Base-by-base conservation (phyloP, 768 basidiomycete species). In the Xerocomellus chrysenteron region DNA sequence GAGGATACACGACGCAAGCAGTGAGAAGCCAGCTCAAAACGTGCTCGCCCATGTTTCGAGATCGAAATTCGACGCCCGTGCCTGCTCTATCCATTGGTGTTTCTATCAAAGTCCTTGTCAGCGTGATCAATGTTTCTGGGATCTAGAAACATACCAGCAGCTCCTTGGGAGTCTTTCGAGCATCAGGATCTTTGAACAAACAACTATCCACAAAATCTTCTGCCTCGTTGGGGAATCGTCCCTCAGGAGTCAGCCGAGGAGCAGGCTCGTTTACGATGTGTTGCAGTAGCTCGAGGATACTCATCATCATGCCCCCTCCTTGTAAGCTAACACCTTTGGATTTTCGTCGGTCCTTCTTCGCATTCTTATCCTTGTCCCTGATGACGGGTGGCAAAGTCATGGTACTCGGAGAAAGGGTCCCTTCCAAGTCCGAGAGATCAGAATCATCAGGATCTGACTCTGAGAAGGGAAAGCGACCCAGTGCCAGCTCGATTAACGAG, bases 181-280 rank as follows among this genome's bases (percentile, higher is more conserved):
- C 76, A 55, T 87, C 86, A 6, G 93, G 94, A 68, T 98, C 92
- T 76, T 99, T 99, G 70, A 87, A 64, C 74, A 98, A 72, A 75
- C 94, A 98, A 46, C 84, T 86, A 69, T 97, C 90, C 44, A 98
- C 85, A 61, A 99, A 98, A 48, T 78, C 78, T 64, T 92, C 90
- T 24, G 91, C 89, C 68, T 87, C 83, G 51, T 73, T 71, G 4
- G 90, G 88, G 79, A 82, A 89, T 61, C 80, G 80, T 36, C 87
- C 87, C 55, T 89, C 86, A 1, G 86, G 84, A 12, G 86, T 87
- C 61, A 99, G 73, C 67, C 83, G 80, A 41, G 97, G 97, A 28
- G 97, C 96, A 55, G 96, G 94, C 75, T 98, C 97, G 68, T 98
- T 98, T 50, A 99, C 97, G 65, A 99, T 98, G 70, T 98, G 94